phyloP scores from a whole-genome alignment of 257 asterid species.

The Nicotiana paniculata region DNA sequence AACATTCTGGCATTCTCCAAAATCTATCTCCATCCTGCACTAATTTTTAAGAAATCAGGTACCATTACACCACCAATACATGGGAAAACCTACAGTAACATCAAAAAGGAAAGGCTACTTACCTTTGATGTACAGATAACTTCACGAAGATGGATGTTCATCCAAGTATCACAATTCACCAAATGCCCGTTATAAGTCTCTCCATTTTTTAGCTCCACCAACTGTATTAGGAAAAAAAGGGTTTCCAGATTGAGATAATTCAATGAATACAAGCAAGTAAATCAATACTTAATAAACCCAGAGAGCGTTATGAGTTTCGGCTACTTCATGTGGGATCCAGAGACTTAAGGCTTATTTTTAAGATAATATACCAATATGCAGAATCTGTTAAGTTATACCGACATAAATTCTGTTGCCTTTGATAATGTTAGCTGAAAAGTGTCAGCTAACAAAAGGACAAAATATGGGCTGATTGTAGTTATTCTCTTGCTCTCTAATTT shows the following conservation, averaged over 20 bases:
- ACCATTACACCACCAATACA: not conserved
- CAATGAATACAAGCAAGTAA: not conserved
- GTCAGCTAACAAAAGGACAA: not conserved
- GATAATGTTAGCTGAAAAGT: not conserved
- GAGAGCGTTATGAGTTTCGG: not conserved
- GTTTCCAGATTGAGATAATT: not conserved
- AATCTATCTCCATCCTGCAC: constrained; percentile 94
- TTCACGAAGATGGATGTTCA: constrained; percentile 99
- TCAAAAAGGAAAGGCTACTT: not conserved
- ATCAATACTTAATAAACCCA: not conserved
- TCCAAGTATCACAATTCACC: constrained; percentile 97
- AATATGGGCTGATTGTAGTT: not conserved
- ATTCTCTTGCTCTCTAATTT: not conserved
- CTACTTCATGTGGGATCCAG: not conserved
- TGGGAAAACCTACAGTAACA: constrained; percentile 2
- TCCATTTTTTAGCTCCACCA: constrained; percentile 94
- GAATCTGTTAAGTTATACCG: not conserved
- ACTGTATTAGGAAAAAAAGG: constrained; percentile 29
- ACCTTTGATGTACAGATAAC: constrained; percentile 98
- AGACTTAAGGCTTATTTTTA: not conserved
- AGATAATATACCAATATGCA: not conserved
- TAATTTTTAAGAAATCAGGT: not conserved
- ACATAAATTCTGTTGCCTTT: not conserved
- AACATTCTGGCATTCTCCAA: constrained; percentile 99
- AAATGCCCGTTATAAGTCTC: constrained; percentile 95